A percentile compares a stretch with the other conserved stretches of the same genome.
These are phyloP conservation scores for Cerioporus squamosus DNA, from an alignment of 1,284 basidiomycete genomes.

Conservation along the genomic window DNA sequence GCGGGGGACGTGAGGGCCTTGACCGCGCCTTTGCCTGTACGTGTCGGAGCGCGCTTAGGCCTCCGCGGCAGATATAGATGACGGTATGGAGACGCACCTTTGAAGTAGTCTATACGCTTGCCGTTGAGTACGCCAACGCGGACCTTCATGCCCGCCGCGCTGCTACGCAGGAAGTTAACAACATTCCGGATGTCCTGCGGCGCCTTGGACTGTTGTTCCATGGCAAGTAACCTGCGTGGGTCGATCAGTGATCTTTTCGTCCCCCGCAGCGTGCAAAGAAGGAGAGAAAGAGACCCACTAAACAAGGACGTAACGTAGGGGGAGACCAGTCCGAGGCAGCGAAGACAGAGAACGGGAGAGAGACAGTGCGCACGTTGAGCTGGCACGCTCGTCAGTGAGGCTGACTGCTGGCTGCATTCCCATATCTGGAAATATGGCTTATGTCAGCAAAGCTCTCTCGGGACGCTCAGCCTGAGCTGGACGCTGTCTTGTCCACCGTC, in stretches of 20 bases:
- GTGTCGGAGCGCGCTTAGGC: constrained; percentile 1
- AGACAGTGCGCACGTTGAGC: constrained; percentile 19
- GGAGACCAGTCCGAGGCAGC: constrained; percentile 10
- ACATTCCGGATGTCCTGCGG: constrained; percentile 79
- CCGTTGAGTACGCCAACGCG: constrained; percentile 91
- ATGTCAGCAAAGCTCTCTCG: constrained; percentile 6
- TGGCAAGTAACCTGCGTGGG: constrained; percentile 30
- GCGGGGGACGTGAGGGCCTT: constrained; percentile 92
- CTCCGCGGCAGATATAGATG: neutral
- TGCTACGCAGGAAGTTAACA: constrained; percentile 84
- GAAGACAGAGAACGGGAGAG: constrained; percentile 12
- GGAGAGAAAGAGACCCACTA: constrained; percentile 5
- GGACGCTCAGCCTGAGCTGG: neutral
- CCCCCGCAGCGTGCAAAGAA: neutral
- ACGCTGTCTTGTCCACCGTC: neutral
- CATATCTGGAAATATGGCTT: constrained; percentile 22
- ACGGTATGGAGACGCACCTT: constrained; percentile 61
- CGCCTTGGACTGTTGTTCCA: constrained; percentile 78
- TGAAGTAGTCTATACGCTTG: constrained; percentile 97
- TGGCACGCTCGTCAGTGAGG: constrained; percentile 23
- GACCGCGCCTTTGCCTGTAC: constrained; percentile 85
- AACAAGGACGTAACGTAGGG: constrained; percentile 5
- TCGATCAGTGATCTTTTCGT: constrained; percentile 4
- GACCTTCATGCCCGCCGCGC: constrained; percentile 87
- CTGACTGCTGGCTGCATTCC: constrained; percentile 19